phyloP scores from a whole-genome alignment of 441 rosid species.

The Monsonia emarginata region DNA sequence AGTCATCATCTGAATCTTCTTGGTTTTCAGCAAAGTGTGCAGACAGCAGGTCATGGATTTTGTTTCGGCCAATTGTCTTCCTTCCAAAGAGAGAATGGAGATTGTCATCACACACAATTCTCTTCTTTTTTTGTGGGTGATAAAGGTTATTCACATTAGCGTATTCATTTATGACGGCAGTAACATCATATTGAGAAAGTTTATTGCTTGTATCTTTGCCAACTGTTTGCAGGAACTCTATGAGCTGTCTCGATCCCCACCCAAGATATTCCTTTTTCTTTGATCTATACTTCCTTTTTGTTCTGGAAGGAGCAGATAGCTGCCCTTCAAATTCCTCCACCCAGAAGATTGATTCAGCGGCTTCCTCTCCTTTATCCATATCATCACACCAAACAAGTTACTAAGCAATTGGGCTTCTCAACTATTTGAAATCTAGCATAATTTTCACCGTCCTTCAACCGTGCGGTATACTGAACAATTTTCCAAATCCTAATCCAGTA shows the following conservation, averaged over 20 bases:
- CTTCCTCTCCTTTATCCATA: conserved; percentile 7
- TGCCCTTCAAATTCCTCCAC: conserved; percentile 33
- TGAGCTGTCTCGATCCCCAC: conserved; percentile 53
- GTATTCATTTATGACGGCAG: conserved; percentile 30
- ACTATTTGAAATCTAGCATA: background rate
- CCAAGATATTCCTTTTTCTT: conserved; percentile 40
- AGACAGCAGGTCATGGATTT: conserved; percentile 38
- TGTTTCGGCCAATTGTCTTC: conserved; percentile 27
- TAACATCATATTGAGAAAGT: conserved; percentile 38
- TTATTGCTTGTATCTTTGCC: conserved; percentile 33
- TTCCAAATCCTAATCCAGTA: no score
- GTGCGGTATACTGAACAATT: background rate
- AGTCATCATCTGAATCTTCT: conserved; percentile 34
- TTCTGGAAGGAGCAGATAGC: conserved; percentile 5
- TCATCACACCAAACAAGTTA: conserved; percentile 3
- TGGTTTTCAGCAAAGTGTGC: conserved; percentile 47
- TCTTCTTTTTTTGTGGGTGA: conserved; percentile 36
- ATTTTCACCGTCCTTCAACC: background rate
- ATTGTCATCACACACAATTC: conserved; percentile 34
- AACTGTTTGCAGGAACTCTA: conserved; percentile 38
- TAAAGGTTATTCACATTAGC: conserved; percentile 29
- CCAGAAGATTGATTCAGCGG: conserved; percentile 28
- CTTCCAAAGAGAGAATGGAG: conserved; percentile 40
- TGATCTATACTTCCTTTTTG: conserved; percentile 41
- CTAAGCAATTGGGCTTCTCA: background rate